Evolutionary conservation across 805 yeast genomes (phyloP).

Genomic region (Schizosaccharomyces cryophilus): DNA sequence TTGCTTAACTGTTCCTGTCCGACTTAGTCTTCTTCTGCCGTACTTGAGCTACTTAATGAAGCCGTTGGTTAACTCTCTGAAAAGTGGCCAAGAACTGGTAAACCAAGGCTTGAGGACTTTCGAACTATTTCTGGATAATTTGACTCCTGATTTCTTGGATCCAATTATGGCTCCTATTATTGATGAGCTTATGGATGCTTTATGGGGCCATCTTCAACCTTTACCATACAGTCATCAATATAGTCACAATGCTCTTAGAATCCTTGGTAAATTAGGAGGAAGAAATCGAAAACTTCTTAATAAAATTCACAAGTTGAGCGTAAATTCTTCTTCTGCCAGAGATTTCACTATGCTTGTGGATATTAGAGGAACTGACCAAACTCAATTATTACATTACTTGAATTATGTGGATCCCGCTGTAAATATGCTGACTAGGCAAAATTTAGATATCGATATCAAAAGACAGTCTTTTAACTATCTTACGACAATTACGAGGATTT

Average conservation of each 20-base stretch:
- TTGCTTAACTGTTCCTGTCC: conserved; percentile 85
- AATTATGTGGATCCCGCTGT: background rate
- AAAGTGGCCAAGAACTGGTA: conserved; percentile 74
- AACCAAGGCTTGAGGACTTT: conserved; percentile 85
- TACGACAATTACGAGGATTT: background rate
- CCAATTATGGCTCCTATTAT: conserved; percentile 92
- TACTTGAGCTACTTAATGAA: conserved; percentile 69
- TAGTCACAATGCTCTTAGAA: conserved; percentile 79
- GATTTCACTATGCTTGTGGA: background rate
- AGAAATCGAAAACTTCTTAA: conserved; percentile 68
- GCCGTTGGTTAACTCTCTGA: conserved; percentile 74
- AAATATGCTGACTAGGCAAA: background rate
- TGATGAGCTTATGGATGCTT: conserved; percentile 77
- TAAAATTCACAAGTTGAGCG: conserved; percentile 40
- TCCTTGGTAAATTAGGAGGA: conserved; percentile 88
- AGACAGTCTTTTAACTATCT: background rate
- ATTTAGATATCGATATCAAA: background rate
- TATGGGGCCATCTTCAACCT: conserved; percentile 78
- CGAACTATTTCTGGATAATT: conserved; percentile 83
- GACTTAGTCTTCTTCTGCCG: conserved; percentile 81
- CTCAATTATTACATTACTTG: background rate
- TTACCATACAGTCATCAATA: conserved; percentile 87
- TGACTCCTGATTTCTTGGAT: conserved; percentile 89
- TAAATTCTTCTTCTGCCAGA: background rate
- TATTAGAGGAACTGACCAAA: background rate